Evolutionary conservation across 768 basidiomycete species (phyloP).

Genomic region (Russula sp.): DNA sequence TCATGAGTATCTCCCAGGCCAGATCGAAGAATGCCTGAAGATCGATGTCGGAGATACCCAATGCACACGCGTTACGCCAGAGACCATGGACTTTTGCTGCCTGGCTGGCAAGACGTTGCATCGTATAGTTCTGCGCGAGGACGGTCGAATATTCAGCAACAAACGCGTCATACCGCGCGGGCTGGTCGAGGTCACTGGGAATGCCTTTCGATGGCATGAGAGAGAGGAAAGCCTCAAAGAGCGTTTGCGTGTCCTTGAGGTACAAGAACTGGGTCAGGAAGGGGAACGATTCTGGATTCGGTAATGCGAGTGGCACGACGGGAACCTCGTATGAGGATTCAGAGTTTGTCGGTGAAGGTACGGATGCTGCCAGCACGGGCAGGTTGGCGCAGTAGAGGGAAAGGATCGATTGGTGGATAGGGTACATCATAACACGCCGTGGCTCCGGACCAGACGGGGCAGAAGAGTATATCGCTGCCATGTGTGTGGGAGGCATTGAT

Average conservation of each 20-base stretch:
- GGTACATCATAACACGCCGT: conserved; percentile 43
- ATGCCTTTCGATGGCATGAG: conserved; percentile 27
- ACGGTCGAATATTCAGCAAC: conserved; percentile 27
- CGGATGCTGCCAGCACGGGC: conserved; percentile 48
- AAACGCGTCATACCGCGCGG: conserved; percentile 17
- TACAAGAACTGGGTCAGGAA: conserved; percentile 64
- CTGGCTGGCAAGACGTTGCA: conserved; percentile 39
- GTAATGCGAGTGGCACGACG: conserved; percentile 59
- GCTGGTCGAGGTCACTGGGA: conserved; percentile 22
- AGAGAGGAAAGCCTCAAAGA: conserved; percentile 50
- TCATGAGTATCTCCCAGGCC: conserved; percentile 49
- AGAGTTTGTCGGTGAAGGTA: conserved; percentile 33
- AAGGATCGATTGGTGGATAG: conserved; percentile 68
- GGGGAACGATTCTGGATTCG: conserved; percentile 59
- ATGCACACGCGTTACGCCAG: conserved; percentile 50
- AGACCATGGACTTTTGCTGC: conserved; percentile 44
- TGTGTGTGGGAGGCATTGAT: conserved; percentile 25
- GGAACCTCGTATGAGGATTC: conserved; percentile 46
- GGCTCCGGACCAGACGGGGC: conserved; percentile 15
- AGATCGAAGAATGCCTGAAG: conserved; percentile 50
- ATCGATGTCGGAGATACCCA: conserved; percentile 49
- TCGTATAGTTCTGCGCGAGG: conserved; percentile 33
- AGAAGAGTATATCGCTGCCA: conserved; percentile 29
- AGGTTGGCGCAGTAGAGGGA: conserved; percentile 66
- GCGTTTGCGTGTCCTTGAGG: conserved; percentile 49